Evolutionary conservation across 257 asterid genomes (phyloP).

Genomic region (Capsicum baccatum): DNA sequence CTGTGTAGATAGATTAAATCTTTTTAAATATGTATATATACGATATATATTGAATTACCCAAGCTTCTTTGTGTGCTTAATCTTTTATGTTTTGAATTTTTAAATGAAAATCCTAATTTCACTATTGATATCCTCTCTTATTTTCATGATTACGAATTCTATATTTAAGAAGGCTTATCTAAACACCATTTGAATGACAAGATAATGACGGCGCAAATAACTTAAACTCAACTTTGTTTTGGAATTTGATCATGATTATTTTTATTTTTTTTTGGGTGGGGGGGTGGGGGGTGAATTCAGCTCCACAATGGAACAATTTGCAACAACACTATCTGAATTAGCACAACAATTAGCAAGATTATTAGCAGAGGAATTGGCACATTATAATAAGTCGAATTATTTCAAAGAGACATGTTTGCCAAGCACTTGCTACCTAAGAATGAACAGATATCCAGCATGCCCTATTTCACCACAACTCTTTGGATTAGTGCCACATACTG

Average conservation of each 20-base stretch:
- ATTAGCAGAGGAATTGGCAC: slow-evolving; percentile 62
- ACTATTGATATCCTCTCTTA: too few species aligned
- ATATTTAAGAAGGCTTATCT: too few species aligned
- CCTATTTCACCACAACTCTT: slow-evolving; percentile 52
- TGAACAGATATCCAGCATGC: slow-evolving; percentile 83
- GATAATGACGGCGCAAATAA: too few species aligned
- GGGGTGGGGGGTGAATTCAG: slow-evolving; percentile 37
- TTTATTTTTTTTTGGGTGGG: too few species aligned
- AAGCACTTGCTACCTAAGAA: slow-evolving; percentile 67
- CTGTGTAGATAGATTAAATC: too few species aligned
- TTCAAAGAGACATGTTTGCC: slow-evolving; percentile 61
- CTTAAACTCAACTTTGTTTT: background rate
- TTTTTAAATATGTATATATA: too few species aligned
- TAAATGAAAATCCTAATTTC: too few species aligned
- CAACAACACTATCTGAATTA: slow-evolving; percentile 51
- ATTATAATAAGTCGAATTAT: slow-evolving; percentile 38
- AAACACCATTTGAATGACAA: too few species aligned
- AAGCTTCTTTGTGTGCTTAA: too few species aligned
- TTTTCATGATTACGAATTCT: too few species aligned
- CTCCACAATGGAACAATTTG: slow-evolving; percentile 68
- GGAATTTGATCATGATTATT: background rate
- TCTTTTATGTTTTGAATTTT: too few species aligned
- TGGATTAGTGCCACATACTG: slow-evolving; percentile 85
- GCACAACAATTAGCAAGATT: slow-evolving; percentile 61
- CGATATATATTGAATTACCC: too few species aligned